Conservation (phyloP, 2,329 filamentous ascomycete species). For the Mycocentrospora acerina region DNA sequence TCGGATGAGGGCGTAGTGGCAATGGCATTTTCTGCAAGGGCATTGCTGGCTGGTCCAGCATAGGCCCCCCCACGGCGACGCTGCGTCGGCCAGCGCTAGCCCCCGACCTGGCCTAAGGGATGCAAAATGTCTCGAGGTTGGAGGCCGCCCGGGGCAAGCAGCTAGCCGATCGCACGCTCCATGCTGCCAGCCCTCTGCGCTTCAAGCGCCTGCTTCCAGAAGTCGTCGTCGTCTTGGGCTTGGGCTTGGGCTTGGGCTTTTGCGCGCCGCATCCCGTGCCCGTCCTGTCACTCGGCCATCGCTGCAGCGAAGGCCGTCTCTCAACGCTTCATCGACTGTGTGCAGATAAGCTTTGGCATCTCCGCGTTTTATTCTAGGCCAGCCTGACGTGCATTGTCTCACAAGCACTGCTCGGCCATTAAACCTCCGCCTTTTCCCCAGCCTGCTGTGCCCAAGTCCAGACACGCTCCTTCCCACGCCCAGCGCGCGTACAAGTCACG, state of each 20-base stretch:
- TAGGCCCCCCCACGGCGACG: no score
- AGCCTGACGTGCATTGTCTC: conserved; percentile 15
- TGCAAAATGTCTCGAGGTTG: conserved; percentile 6
- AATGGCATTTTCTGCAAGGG: no score
- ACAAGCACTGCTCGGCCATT: conserved; percentile 4
- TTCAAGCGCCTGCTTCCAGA: no score
- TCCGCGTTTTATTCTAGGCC: conserved; percentile 32
- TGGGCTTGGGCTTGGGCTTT: no score
- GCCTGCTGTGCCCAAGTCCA: background rate
- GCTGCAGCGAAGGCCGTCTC: conserved; percentile 9
- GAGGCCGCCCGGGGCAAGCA: no score
- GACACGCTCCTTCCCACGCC: conserved; percentile 1
- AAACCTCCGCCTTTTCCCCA: conserved; percentile 9
- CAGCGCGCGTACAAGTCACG: conserved; percentile 5
- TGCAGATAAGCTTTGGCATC: conserved; percentile 17
- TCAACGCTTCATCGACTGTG: conserved; percentile 10
- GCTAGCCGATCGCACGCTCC: no score
- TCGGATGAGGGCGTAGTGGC: no score
- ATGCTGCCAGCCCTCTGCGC: no score
- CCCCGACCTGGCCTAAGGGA: no score
- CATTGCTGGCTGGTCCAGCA: no score
- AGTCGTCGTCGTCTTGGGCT: no score
- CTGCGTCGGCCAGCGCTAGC: no score
- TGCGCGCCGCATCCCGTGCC: background rate
- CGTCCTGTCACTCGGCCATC: conserved; percentile 7